Evolutionary conservation across 257 asterid species (phyloP).

Genomic region (Solanum sparsipilum): DNA sequence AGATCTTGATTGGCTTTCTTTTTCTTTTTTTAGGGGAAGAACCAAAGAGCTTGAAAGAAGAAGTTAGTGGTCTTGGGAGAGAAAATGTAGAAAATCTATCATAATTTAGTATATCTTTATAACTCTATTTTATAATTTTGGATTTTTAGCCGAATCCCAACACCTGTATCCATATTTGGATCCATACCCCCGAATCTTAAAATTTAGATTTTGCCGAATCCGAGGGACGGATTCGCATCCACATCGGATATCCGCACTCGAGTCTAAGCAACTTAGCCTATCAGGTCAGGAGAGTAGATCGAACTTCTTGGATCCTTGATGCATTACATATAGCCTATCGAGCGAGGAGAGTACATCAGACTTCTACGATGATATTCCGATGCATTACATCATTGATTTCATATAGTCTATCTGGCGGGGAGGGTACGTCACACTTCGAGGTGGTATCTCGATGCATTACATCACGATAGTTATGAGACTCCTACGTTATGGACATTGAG

Average conservation of each 20-base stretch:
- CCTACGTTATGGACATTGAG: not conserved
- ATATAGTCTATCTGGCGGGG: not conserved
- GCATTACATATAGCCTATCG: not conserved
- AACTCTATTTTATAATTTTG: not conserved
- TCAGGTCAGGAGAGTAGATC: not conserved
- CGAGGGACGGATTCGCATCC: not conserved
- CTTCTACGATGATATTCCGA: not conserved
- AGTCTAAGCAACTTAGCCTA: not conserved
- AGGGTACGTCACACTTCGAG: not conserved
- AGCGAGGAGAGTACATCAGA: not conserved
- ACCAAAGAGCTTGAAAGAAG: not conserved
- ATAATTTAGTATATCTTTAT: not conserved
- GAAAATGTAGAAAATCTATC: not conserved
- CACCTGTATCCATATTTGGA: not conserved
- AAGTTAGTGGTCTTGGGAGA: not conserved
- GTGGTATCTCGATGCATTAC: not conserved
- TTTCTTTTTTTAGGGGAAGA: not conserved
- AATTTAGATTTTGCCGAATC: not conserved
- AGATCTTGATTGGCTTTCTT: not conserved
- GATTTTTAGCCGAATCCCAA: not conserved
- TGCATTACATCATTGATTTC: not conserved
- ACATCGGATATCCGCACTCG: not conserved
- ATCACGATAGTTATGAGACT: not conserved
- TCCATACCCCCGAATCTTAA: not conserved
- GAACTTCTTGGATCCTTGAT: not conserved